phyloP scores from a whole-genome alignment of 352 stramenopile genomes.

The Albugo candida region DNA sequence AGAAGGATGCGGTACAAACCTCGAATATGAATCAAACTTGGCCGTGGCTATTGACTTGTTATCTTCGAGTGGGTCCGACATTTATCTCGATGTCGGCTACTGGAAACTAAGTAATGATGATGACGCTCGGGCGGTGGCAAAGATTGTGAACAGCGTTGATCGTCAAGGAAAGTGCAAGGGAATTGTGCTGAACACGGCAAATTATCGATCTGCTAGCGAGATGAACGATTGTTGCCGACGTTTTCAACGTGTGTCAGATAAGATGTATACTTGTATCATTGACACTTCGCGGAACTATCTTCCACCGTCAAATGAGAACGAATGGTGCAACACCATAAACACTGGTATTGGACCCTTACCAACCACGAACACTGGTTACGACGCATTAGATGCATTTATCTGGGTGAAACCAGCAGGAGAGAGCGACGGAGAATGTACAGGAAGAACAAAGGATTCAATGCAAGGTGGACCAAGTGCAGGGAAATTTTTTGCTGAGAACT shows the following conservation, averaged over 20 bases:
- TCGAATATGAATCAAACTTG: conserved; percentile 11
- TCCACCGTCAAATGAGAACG: conserved; percentile 2
- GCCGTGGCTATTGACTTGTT: conserved; percentile 9
- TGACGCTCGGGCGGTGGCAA: conserved; percentile 10
- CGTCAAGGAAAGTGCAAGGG: conserved; percentile 14
- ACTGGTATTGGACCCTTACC: conserved; percentile 19
- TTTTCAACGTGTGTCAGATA: conserved; percentile 13
- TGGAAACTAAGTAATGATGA: conserved; percentile 13
- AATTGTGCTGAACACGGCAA: conserved; percentile 35
- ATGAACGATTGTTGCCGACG: conserved; percentile 13
- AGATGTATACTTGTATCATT: conserved; percentile 20
- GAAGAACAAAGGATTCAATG: conserved; percentile 4
- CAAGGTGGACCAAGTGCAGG: conserved; percentile 10
- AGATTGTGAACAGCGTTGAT: conserved; percentile 15
- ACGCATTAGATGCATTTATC: conserved; percentile 16
- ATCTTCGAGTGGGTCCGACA: conserved; percentile 11
- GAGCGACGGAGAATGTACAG: conserved; percentile 21
- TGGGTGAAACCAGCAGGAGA: conserved; percentile 27
- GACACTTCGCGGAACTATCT: conserved; percentile 21
- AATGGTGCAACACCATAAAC: conserved; percentile 25
- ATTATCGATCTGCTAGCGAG: conserved; percentile 20
- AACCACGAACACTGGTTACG: conserved; percentile 13
- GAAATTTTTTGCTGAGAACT: conserved; percentile 14
- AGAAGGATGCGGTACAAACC: conserved; percentile 4
- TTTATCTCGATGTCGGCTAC: conserved; percentile 15